These are phyloP conservation scores for Helianthus tuberosus DNA, from an alignment of 129 eudicot species.

Conservation along the genomic window DNA sequence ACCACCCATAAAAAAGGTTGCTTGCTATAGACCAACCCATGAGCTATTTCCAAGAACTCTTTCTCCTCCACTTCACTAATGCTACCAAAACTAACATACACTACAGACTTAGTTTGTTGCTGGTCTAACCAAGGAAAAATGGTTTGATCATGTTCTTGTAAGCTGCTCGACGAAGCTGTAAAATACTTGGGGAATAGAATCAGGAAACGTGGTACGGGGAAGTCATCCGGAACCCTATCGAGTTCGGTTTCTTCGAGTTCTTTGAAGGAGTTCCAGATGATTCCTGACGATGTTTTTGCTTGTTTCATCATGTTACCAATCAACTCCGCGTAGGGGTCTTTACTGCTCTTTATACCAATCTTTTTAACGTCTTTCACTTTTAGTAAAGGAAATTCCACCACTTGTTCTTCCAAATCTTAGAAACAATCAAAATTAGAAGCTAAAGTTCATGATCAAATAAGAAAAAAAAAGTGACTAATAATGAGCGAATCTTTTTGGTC, in stretches of 20 bases:
- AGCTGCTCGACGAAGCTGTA: slow-evolving; percentile 31
- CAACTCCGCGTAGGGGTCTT: neutral
- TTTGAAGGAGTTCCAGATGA: slow-evolving; percentile 43
- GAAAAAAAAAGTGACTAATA: neutral
- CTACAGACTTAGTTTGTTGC: slow-evolving; percentile 46
- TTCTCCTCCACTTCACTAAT: slow-evolving; percentile 15
- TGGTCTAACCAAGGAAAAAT: slow-evolving; percentile 46
- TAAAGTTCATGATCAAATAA: neutral
- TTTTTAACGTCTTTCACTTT: slow-evolving; percentile 40
- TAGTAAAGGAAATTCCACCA: slow-evolving; percentile 22
- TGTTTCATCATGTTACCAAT: slow-evolving; percentile 24
- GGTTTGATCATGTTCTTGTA: slow-evolving; percentile 30
- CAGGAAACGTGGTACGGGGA: slow-evolving; percentile 33
- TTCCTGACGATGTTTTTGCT: slow-evolving; percentile 33
- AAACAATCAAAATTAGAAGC: neutral
- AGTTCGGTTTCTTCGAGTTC: slow-evolving; percentile 41
- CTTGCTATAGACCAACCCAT: slow-evolving; percentile 47
- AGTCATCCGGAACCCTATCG: neutral
- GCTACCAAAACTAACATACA: slow-evolving; percentile 65
- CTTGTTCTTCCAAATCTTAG: slow-evolving; percentile 19
- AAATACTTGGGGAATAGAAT: slow-evolving; percentile 43
- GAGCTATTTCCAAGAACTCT: slow-evolving; percentile 45
- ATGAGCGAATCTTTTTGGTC: neutral
- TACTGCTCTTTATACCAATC: slow-evolving; percentile 6
- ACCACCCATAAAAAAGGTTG: slow-evolving; percentile 54